phyloP scores from a whole-genome alignment of 148 eudicot genomes.

The Pouteria glomerata region DNA sequence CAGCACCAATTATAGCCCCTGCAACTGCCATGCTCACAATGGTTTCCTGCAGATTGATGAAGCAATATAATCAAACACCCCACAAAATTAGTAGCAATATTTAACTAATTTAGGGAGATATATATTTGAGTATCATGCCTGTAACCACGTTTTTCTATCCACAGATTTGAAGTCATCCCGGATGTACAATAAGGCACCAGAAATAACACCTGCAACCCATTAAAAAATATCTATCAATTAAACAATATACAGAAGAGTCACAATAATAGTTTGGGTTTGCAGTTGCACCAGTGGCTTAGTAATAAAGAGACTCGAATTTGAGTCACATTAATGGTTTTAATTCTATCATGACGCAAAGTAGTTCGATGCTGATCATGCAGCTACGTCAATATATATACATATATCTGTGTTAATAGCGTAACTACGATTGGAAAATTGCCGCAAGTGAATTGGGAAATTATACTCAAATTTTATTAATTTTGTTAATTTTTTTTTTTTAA shows the following conservation, averaged over 20 bases:
- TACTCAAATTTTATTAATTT: too few species aligned
- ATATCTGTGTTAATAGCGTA: too few species aligned
- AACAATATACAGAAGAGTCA: background rate
- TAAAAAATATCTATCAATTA: background rate
- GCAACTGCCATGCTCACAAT: conserved; percentile 77
- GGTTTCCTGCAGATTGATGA: conserved; percentile 41
- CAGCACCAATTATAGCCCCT: conserved; percentile 74
- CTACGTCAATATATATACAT: too few species aligned
- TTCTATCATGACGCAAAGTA: background rate
- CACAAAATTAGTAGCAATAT: background rate
- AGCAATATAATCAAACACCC: background rate
- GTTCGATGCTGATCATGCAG: background rate
- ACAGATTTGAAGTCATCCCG: conserved; percentile 57
- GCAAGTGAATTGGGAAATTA: too few species aligned
- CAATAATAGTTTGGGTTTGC: background rate
- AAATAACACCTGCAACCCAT: conserved; percentile 49
- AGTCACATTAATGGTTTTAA: too few species aligned
- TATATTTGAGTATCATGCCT: too few species aligned
- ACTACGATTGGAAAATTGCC: too few species aligned
- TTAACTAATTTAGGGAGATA: too few species aligned
- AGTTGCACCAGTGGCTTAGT: too few species aligned
- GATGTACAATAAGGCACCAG: conserved; percentile 72
- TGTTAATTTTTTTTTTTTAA: too few species aligned
- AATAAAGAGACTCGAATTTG: too few species aligned
- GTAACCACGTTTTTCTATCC: conserved; percentile 49